Evolutionary conservation across 148 eudicot genomes (phyloP).

Genomic region (Heliamphora exappendiculata): DNA sequence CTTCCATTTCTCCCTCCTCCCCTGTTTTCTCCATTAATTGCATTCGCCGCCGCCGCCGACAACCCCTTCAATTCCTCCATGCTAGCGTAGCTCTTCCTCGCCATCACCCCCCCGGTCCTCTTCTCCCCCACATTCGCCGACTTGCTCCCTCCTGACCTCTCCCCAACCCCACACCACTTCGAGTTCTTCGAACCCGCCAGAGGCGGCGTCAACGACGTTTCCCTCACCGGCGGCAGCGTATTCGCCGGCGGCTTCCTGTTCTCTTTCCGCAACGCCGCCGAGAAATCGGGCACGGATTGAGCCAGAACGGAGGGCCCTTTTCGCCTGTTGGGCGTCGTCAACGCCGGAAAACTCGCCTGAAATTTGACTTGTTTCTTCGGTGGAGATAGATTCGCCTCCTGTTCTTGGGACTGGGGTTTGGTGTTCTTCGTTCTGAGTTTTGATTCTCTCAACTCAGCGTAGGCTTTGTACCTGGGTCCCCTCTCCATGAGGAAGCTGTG

Average conservation of each 20-base stretch:
- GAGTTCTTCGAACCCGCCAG: constrained; percentile 29
- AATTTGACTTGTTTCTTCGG: constrained; percentile 57
- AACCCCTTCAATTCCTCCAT: constrained; percentile 71
- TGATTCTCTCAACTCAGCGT: constrained; percentile 61
- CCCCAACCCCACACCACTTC: constrained; percentile 32
- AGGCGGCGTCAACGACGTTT: constrained; percentile 41
- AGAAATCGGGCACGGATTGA: constrained; percentile 92
- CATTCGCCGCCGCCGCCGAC: constrained; percentile 44
- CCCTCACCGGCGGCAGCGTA: constrained; percentile 36
- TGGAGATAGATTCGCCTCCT: constrained; percentile 27
- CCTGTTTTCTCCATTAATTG: constrained; percentile 52
- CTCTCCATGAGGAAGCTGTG: constrained; percentile 43
- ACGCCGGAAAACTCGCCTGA: constrained; percentile 27
- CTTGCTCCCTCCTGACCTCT: constrained; percentile 38
- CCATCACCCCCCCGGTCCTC: constrained; percentile 41
- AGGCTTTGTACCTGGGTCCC: constrained; percentile 68
- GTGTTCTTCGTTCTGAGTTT: constrained; percentile 36
- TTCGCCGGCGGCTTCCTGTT: constrained; percentile 47
- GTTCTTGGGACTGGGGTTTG: constrained; percentile 12
- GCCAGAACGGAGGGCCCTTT: constrained; percentile 51
- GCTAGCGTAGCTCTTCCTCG: constrained; percentile 75
- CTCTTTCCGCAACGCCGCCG: constrained; percentile 62
- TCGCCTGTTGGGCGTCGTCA: constrained; percentile 20
- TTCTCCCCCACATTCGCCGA: constrained; percentile 64
- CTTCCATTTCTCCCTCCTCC: constrained; percentile 24